A percentile compares a stretch with the other conserved stretches of the same genome.
Conservation (phyloP, 108 stramenopile genomes). For the Stephanodiscus triporus region DNA sequence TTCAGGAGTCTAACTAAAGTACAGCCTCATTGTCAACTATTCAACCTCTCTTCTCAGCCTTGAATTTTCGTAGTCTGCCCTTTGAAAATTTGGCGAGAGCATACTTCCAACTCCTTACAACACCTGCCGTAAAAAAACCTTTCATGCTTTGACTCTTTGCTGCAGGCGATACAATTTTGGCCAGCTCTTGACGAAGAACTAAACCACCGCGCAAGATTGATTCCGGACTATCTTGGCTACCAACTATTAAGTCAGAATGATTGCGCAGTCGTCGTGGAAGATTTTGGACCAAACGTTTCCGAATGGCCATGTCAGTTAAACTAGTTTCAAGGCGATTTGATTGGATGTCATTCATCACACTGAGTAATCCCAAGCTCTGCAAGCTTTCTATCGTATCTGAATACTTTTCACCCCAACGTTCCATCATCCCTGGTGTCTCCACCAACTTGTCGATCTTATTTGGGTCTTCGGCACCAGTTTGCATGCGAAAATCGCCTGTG, state of each 20-base stretch:
- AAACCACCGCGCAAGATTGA: conserved; percentile 16
- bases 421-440: conserved; percentile 67
- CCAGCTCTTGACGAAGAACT: conserved; percentile 34
- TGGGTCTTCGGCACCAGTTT: conserved; percentile 86
- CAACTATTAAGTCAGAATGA: conserved; percentile 39
- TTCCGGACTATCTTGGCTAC: conserved; percentile 8
- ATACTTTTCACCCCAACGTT: conserved; percentile 73
- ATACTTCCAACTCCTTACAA: conserved; percentile 65
- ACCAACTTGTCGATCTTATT: conserved; percentile 77
- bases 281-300: conserved; percentile 30
- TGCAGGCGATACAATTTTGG: conserved; percentile 67
- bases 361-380: conserved; percentile 50
- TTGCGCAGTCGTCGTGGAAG: conserved; percentile 40
- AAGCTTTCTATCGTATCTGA: conserved; percentile 31
- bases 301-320: conserved; percentile 19
- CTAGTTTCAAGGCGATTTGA: conserved; percentile 46
- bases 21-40: not conserved
- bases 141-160: conserved; percentile 82
- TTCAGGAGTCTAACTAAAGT: too few relatives aligned
- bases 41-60: not conserved
- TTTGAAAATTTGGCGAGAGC: conserved; percentile 82
- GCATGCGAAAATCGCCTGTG: conserved; percentile 82
- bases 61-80: conserved; percentile 45
- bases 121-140: conserved; percentile 76
- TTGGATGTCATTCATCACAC: conserved; percentile 1